Conservation (phyloP, 202 grass and related monocot species). For the Panicum hallii region DNA sequence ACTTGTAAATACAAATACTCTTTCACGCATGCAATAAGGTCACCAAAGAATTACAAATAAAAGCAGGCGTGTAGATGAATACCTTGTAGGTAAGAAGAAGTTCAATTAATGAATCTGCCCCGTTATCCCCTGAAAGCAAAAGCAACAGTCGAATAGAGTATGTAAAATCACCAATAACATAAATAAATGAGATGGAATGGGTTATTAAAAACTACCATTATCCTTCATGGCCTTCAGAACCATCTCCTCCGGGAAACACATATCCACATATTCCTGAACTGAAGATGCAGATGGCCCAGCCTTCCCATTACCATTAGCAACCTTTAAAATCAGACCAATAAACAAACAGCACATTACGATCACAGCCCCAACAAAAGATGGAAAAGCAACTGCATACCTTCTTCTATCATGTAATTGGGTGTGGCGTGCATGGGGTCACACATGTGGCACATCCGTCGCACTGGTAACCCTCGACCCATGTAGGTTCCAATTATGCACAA, state of each 20-base stretch:
- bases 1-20: conserved; percentile 4
- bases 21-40: conserved; percentile 18
- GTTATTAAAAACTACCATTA: conserved; percentile 43
- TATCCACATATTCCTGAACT: conserved; percentile 58
- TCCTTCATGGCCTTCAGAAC: conserved; percentile 65
- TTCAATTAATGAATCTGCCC: conserved; percentile 62
- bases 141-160: conserved; percentile 13
- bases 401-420: no score
- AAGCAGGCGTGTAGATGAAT: conserved; percentile 7
- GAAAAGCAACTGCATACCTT: no score
- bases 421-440: no score
- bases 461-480: no score
- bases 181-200: conserved; percentile 36
- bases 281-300: conserved; percentile 39
- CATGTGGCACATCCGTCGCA: no score
- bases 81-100: conserved; percentile 78
- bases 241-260: conserved; percentile 72
- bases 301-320: conserved; percentile 40
- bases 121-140: conserved; percentile 54
- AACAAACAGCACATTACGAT: conserved; percentile 30
- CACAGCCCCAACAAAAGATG: no score
- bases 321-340: conserved; percentile 32
- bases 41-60: conserved; percentile 26
- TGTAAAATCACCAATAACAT: conserved; percentile 23
- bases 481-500: no score